Evolutionary conservation across 2,329 filamentous ascomycete species (phyloP).

Genomic region (Penicillium griseofulvum): DNA sequence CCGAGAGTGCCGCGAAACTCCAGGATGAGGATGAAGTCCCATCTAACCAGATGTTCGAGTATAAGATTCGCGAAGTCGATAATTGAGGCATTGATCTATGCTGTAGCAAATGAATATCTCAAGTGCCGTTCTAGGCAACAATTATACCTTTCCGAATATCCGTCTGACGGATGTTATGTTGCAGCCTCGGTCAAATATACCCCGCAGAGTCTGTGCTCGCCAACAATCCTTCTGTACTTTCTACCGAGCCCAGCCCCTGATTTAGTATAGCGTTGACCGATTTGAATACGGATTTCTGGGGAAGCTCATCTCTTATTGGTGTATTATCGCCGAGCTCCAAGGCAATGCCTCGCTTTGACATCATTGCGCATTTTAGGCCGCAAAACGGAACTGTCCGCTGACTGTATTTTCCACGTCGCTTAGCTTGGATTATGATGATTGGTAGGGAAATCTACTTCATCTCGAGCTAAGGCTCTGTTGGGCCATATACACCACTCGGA

Average conservation of each 20-base stretch:
- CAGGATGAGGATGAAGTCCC: slow-evolving; percentile 48
- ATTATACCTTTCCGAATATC: neutral
- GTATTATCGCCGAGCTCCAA: neutral
- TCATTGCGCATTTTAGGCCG: neutral
- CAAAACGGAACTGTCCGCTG: neutral
- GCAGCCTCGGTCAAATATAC: neutral
- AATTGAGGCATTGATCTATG: neutral
- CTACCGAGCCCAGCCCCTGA: neutral
- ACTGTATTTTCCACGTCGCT: neutral
- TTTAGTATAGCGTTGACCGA: neutral
- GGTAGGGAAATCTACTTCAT: neutral
- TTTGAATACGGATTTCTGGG: neutral
- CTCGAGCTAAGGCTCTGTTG: neutral
- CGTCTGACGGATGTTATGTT: neutral
- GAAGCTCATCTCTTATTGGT: neutral
- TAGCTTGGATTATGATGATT: neutral
- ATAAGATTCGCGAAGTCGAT: slow-evolving; percentile 30
- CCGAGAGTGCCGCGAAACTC: slow-evolving; percentile 54
- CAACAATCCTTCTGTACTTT: neutral
- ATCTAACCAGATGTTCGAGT: slow-evolving; percentile 59
- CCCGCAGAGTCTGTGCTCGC: neutral
- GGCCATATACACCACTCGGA: neutral
- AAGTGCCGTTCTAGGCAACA: neutral
- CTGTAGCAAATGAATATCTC: neutral
- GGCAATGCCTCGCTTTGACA: neutral